Percentiles rank a stretch among this genome's conserved stretches.
Conservation (phyloP, 441 rosid genomes). For the Adansonia rubrostipa region DNA sequence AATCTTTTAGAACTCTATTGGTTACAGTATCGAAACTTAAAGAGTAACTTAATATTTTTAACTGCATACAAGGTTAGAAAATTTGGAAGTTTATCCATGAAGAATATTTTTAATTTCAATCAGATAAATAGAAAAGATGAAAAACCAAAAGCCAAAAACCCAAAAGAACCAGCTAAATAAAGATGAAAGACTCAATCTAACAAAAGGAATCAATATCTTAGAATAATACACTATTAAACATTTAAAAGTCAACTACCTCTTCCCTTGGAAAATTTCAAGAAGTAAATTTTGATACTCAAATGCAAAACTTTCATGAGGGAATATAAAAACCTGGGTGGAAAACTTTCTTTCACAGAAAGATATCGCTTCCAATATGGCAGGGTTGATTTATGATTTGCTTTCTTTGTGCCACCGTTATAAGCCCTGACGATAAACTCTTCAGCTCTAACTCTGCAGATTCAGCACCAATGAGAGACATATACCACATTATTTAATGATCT, state of each 20-base stretch:
- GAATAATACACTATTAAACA: neutral
- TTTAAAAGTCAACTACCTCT: neutral
- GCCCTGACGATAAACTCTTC: conserved; percentile 93
- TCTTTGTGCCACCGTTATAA: conserved; percentile 76
- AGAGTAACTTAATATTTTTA: neutral
- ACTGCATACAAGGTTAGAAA: neutral
- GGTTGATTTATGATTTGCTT: conserved; percentile 85
- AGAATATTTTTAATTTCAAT: neutral
- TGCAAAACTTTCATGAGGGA: conserved; percentile 10
- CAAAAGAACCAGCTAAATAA: neutral
- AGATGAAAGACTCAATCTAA: neutral
- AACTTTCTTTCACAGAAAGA: conserved; percentile 78
- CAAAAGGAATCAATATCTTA: neutral
- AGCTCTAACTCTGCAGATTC: conserved; percentile 66
- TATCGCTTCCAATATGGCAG: conserved; percentile 84
- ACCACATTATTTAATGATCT: neutral
- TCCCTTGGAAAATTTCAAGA: neutral
- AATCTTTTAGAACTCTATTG: neutral
- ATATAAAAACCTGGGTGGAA: conserved; percentile 63
- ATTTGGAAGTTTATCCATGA: neutral
- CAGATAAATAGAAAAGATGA: neutral
- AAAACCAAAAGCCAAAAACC: neutral
- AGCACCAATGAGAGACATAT: neutral
- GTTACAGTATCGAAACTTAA: neutral
- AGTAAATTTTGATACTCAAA: conserved; percentile 14